Evolutionary conservation across 192 early-diverging fungal species (phyloP), one percentile per base, ranked within the genome.

Genomic region (Diversispora epigaea): DNA sequence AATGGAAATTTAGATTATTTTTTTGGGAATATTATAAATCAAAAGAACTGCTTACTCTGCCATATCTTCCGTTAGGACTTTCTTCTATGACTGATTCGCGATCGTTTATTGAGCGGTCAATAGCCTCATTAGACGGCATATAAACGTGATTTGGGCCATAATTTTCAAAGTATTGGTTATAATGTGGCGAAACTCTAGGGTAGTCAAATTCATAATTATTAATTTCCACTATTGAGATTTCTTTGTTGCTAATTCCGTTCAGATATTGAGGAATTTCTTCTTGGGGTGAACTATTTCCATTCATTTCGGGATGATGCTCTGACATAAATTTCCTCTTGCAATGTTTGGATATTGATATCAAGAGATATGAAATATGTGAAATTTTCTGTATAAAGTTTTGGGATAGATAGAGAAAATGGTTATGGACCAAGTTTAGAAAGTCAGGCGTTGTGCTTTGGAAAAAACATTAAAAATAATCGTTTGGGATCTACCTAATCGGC

Each of bases 11-110:
- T 49, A 40, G 39, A 32, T 57, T 8, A 32, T 55, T 32, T 25
- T 4, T 68, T 21, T 12, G 58, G 4, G 14, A 3, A 61, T 61
- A 4, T 49, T n/a, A 71, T 39, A 61, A 74, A 63, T 65, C 21
- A 55, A 45, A 71, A 63, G 40, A 40, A 64, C 11, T 25, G 66
- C 71, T 46, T 83, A 83, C 82, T 71, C 80, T 83, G 43, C 84
- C 82, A 78, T 86, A 88, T 55, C 86, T 78, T 52, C 79, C 78
- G 66, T 84, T 83, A 25, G 81, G 80, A 44, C 83, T 83, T 22
- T 84, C 81, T 79, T 88, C 86, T 62, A 88, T 82, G 21, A 84
- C 83, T 65, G 79, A 80, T 84, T 88, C 86, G 60, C 77, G 73
- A 78, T 86, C 83, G 39, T 83, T 81, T 68, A 80, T 80, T 19